phyloP scores from a whole-genome alignment of 2,329 filamentous ascomycete genomes.

The Acrodontium crateriforme region DNA sequence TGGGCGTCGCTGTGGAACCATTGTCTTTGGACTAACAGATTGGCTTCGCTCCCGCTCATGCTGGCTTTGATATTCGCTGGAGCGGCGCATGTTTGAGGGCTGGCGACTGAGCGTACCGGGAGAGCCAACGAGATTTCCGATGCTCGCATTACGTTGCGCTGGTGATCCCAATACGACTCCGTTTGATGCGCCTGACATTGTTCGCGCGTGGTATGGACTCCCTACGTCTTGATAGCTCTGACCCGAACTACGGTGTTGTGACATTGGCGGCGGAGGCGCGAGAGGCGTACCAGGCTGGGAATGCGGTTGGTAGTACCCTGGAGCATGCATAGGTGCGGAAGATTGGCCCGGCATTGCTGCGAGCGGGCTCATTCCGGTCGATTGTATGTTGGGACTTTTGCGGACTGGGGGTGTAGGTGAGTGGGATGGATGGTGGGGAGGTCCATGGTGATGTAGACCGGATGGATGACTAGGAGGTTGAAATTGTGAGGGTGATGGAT shows the following conservation, averaged over 20 bases:
- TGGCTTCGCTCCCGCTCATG: slow-evolving; percentile 55
- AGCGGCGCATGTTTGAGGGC: slow-evolving; percentile 10
- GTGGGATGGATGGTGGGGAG: slow-evolving; percentile 8
- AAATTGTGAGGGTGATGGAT: slow-evolving; percentile 15
- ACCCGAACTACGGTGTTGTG: slow-evolving; percentile 15
- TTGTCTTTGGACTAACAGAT: slow-evolving; percentile 67
- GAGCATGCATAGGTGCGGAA: slow-evolving; percentile 17
- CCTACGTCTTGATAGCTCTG: slow-evolving; percentile 13
- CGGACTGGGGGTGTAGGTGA: slow-evolving; percentile 22
- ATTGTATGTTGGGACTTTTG: slow-evolving; percentile 19
- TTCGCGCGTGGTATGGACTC: slow-evolving; percentile 21
- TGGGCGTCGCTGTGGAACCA: slow-evolving; percentile 16
- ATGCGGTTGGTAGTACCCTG: slow-evolving; percentile 23
- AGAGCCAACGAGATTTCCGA: slow-evolving; percentile 30
- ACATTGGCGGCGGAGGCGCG: slow-evolving; percentile 28
- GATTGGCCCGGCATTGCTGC: slow-evolving; percentile 17
- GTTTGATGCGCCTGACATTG: slow-evolving; percentile 19
- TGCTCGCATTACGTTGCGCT: slow-evolving; percentile 15
- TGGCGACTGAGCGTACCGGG: slow-evolving; percentile 14
- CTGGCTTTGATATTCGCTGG: slow-evolving; percentile 32
- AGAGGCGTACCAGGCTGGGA: slow-evolving; percentile 37
- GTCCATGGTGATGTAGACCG: slow-evolving; percentile 3
- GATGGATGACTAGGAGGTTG: slow-evolving; percentile 6
- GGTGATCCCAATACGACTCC: slow-evolving; percentile 16
- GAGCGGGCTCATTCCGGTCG: slow-evolving; percentile 18